Evolutionary conservation across 1,284 basidiomycete species (phyloP), one percentile per base, ranked within the genome.

Genomic region (Cystobasidiaceae sp.): DNA sequence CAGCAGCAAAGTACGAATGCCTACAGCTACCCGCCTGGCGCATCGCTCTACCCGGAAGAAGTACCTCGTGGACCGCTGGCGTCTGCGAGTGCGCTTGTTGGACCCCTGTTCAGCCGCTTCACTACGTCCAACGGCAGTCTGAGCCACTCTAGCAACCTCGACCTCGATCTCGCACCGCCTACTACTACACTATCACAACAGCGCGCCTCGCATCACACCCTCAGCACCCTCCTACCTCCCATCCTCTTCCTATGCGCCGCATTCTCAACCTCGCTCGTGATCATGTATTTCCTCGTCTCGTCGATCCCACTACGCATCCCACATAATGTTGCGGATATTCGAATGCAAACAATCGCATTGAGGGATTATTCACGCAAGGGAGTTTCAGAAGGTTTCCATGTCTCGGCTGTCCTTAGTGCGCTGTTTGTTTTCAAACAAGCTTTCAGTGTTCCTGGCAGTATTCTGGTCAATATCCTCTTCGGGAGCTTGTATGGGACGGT

Each of bases 401-500:
- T 67, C 7, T 41, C 48, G 17, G 37, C 48, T 37, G 66, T 61
- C 3, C 59, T 69, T 0, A 41, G 30, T 15, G 45, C 70, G 13
- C 55, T 75, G 23, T 74, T 75, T 66, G 58, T 75, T 23, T 74
- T 70, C 69, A 75, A 75, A 60, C 74, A 75, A 66, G 71, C 71
- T 33, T 75, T 74, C 55, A 71, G 69, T 5, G 72, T 74, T n/a
- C 74, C 74, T 0, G 74, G 74, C 17, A 71, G 69, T 27, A 66
- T 74, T 13, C 46, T 75, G 17, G 72, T 71, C 49, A 75, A 75
- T 56, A 71, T 74, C 30, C 56, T 75, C 13, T 73, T 74, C 28
- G 74, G 74, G 1, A 68, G 74, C 21, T 51, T 75, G 49, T 75
- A 74, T 27, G 72, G 72, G 33, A 44, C 61, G 6, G 68, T 66